phyloP scores from a whole-genome alignment of 176 grass and related monocot species.

The Raddia distichophylla region DNA sequence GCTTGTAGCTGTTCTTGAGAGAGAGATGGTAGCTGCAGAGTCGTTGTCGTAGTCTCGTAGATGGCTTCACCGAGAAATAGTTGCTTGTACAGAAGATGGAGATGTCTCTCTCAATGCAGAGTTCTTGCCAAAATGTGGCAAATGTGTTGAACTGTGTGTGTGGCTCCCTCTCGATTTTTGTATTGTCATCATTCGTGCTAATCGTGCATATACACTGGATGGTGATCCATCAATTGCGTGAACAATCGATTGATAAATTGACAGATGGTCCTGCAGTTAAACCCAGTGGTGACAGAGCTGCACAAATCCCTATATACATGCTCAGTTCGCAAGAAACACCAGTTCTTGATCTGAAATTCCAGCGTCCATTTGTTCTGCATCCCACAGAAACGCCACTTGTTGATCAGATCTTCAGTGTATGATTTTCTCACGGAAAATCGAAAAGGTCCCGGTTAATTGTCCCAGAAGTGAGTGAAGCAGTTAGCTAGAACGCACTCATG shows the following conservation, averaged over 20 bases:
- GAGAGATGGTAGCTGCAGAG: slow-evolving; percentile 40
- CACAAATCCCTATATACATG: background rate
- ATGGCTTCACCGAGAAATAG: background rate
- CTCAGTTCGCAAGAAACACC: too few relatives aligned
- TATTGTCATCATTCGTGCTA: background rate
- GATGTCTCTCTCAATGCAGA: background rate
- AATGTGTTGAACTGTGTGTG: background rate
- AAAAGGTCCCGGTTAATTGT: background rate
- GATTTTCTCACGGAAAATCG: background rate
- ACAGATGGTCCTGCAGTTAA: background rate
- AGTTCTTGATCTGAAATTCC: background rate
- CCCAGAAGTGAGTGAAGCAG: background rate
- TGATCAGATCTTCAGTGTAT: background rate
- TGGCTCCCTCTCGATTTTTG: background rate
- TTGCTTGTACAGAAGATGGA: slow-evolving; percentile 38
- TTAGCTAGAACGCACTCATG: background rate
- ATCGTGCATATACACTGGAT: background rate
- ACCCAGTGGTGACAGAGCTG: background rate
- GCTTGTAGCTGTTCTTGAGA: slow-evolving; percentile 38
- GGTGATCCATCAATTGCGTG: background rate
- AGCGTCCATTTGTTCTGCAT: background rate
- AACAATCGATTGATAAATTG: background rate
- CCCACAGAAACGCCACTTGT: background rate
- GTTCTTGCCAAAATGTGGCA: background rate
- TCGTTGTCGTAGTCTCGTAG: slow-evolving; percentile 18